Percentiles rank a stretch among this genome's conserved stretches.
Evolutionary conservation across 148 eudicot genomes (phyloP).

Genomic region (Camellia lanceoleosa): DNA sequence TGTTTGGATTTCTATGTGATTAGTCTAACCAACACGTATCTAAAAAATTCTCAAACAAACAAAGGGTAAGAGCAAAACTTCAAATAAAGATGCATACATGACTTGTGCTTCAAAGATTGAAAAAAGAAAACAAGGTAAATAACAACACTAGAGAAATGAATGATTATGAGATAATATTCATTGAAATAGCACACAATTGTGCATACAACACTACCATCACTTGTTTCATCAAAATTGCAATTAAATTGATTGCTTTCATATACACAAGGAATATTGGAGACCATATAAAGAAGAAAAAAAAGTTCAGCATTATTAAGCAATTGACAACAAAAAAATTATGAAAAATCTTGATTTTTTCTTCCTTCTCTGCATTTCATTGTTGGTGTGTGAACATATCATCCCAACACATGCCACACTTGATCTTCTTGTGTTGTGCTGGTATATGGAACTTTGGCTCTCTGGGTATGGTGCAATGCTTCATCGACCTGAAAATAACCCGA

Average conservation of each 20-base stretch:
- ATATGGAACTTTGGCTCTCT: constrained; percentile 76
- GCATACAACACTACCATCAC: too few species aligned
- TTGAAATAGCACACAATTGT: too few species aligned
- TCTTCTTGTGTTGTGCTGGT: constrained; percentile 52
- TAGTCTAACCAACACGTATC: too few species aligned
- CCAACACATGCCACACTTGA: constrained; percentile 5
- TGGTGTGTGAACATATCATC: not conserved
- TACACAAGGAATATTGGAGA: constrained; percentile 10
- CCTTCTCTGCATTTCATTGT: constrained; percentile 3
- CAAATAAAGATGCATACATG: too few species aligned
- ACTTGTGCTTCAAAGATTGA: too few species aligned
- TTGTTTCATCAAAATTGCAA: constrained; percentile 17
- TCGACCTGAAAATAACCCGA: constrained; percentile 41
- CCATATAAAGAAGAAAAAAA: not conserved
- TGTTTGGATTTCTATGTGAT: not conserved
- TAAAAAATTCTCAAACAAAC: too few species aligned
- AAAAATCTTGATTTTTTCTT: not conserved
- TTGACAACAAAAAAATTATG: not conserved
- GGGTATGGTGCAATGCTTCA: constrained; percentile 69
- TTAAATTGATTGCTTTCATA: constrained; percentile 12
- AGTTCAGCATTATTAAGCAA: not conserved
- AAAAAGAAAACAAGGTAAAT: too few species aligned
- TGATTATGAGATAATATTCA: too few species aligned
- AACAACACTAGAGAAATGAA: not conserved
- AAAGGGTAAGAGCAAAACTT: too few species aligned